These are phyloP conservation scores for Tricholoma hemisulphureum DNA, from an alignment of 768 basidiomycete species.

Conservation along the genomic window DNA sequence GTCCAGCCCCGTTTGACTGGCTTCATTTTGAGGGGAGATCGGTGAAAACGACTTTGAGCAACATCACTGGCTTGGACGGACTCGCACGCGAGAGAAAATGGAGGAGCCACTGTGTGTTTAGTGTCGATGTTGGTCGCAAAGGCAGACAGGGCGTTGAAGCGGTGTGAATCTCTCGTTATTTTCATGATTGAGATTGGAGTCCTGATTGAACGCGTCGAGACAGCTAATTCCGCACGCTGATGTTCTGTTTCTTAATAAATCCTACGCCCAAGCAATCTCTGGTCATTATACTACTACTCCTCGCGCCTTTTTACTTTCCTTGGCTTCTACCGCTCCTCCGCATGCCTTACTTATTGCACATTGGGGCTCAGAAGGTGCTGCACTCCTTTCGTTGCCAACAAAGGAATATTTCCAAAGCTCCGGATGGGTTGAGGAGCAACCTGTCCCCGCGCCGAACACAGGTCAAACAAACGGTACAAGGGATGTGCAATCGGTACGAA, in stretches of 20 bases:
- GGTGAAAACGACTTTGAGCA: slow-evolving; percentile 75
- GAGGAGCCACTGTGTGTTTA: slow-evolving; percentile 80
- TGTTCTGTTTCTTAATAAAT: slow-evolving; percentile 74
- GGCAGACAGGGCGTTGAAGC: slow-evolving; percentile 77
- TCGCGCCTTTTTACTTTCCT: slow-evolving; percentile 73
- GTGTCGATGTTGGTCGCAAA: slow-evolving; percentile 72
- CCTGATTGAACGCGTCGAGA: slow-evolving; percentile 10
- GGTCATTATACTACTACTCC: slow-evolving; percentile 63
- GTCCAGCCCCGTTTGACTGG: slow-evolving; percentile 83
- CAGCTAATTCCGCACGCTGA: slow-evolving; percentile 83
- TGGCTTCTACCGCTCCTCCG: slow-evolving; percentile 61
- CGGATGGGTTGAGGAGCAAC: slow-evolving; percentile 66
- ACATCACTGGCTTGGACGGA: slow-evolving; percentile 77
- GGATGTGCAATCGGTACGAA: slow-evolving; percentile 49
- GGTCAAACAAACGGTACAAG: slow-evolving; percentile 13
- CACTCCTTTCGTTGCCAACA: slow-evolving; percentile 77
- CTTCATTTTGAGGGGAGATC: slow-evolving; percentile 82
- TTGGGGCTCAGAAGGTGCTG: slow-evolving; percentile 79
- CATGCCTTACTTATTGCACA: slow-evolving; percentile 81
- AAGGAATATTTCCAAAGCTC: slow-evolving; percentile 86
- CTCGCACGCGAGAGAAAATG: slow-evolving; percentile 81
- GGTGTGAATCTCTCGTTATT: slow-evolving; percentile 43
- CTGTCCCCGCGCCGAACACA: slow-evolving; percentile 20
- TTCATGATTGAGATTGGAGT: slow-evolving; percentile 2
- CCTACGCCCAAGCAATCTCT: slow-evolving; percentile 64